A percentile compares a stretch with the other conserved stretches of the same genome.
Evolutionary conservation across 495 filamentous ascomycete genomes (phyloP).

Genomic region (Tuber brumale): DNA sequence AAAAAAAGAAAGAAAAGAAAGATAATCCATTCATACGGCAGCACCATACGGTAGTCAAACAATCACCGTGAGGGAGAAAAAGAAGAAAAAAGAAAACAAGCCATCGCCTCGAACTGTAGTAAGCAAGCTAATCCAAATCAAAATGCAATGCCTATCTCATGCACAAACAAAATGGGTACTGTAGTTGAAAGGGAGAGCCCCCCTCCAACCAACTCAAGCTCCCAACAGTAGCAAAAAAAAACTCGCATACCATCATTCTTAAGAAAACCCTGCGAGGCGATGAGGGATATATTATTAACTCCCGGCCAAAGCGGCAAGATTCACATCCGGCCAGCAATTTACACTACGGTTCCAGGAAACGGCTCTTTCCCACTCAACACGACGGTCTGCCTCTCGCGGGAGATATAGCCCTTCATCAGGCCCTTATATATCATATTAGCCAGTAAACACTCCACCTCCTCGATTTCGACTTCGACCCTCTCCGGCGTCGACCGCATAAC

Average conservation of each 20-base stretch:
- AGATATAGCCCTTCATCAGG: slow-evolving; percentile 96
- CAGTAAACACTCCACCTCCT: slow-evolving; percentile 92
- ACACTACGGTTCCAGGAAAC: slow-evolving; percentile 88
- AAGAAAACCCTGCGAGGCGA: not conserved
- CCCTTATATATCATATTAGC: slow-evolving; percentile 98
- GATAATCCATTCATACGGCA: not conserved
- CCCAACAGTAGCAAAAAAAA: not conserved
- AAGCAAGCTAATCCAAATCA: not conserved
- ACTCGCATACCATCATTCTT: not conserved
- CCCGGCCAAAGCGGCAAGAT: not conserved
- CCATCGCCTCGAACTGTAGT: not conserved
- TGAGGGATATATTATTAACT: not conserved
- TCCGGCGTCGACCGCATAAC: slow-evolving; percentile 50
- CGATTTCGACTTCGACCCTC: slow-evolving; percentile 64
- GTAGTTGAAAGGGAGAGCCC: not conserved
- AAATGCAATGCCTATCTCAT: not conserved
- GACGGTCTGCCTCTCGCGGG: slow-evolving; percentile 76
- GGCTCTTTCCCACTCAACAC: slow-evolving; percentile 86
- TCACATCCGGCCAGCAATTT: not conserved
- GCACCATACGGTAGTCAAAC: not conserved
- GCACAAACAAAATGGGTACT: not conserved
- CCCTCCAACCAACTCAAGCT: not conserved
- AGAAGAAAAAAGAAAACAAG: not conserved
- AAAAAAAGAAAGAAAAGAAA: not conserved
- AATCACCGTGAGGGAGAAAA: not conserved